Evolutionary conservation across 2,329 filamentous ascomycete species (phyloP).

Genomic region (Aspergillus versicolor): DNA sequence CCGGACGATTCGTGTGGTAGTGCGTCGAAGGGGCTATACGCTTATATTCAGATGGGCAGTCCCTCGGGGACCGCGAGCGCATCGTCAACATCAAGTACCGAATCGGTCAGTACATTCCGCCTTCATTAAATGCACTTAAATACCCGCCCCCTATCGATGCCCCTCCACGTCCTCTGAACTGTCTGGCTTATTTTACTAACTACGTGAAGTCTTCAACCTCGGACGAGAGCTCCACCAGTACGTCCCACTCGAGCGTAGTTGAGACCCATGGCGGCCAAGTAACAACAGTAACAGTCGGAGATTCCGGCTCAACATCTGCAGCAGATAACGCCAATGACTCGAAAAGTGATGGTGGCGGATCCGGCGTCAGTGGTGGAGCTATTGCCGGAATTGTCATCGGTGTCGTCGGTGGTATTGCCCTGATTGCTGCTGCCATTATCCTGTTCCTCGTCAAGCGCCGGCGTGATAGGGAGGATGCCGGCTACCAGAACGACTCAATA

Average conservation of each 20-base stretch:
- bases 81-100: constrained; percentile 5
- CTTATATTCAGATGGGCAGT: constrained; percentile 41
- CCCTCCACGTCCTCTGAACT: background rate
- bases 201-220: background rate
- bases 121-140: background rate
- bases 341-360: constrained; percentile 14
- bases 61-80: constrained; percentile 34
- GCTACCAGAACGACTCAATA: constrained; percentile 28
- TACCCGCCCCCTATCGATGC: background rate
- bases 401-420: constrained; percentile 37
- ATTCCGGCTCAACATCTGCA: constrained; percentile 16
- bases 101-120: constrained; percentile 20
- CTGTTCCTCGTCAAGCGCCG: constrained; percentile 41
- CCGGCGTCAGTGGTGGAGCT: constrained; percentile 39
- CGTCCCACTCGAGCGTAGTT: constrained; percentile 8
- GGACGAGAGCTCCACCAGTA: background rate
- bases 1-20: constrained; percentile 47
- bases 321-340: constrained; percentile 14
- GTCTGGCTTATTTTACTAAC: background rate
- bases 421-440: constrained; percentile 38
- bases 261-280: constrained; percentile 28
- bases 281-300: constrained; percentile 29
- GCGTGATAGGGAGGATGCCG: constrained; percentile 26
- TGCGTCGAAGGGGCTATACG: constrained; percentile 39
- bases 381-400: constrained; percentile 48